Evolutionary conservation across 2,329 filamentous ascomycete species (phyloP).

Genomic region (Stenocarpella maydis): DNA sequence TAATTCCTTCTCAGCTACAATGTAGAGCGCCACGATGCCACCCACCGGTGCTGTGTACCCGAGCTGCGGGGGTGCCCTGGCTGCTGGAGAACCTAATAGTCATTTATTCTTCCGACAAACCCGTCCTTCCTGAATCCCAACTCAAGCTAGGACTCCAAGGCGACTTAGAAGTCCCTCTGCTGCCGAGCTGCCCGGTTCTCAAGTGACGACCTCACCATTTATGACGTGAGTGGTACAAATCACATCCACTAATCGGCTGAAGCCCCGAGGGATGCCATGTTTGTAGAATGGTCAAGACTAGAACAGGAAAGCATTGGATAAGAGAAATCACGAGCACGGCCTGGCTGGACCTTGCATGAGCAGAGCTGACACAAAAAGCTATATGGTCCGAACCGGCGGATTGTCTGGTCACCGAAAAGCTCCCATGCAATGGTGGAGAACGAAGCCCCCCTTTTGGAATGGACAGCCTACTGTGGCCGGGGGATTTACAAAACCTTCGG

Average conservation of each 20-base stretch:
- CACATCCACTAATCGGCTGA: too few relatives aligned
- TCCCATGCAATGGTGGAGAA: slow-evolving; percentile 11
- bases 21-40: not conserved
- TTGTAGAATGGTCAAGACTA: not conserved
- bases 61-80: not conserved
- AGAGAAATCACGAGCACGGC: not conserved
- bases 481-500: slow-evolving; percentile 5
- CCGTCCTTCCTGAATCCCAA: too few relatives aligned
- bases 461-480: slow-evolving; percentile 7
- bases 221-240: too few relatives aligned
- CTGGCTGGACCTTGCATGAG: not conserved
- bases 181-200: too few relatives aligned
- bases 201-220: too few relatives aligned
- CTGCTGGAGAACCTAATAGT: too few relatives aligned
- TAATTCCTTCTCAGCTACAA: not conserved
- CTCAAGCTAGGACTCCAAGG: too few relatives aligned
- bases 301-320: too few relatives aligned
- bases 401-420: not conserved
- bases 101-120: too few relatives aligned
- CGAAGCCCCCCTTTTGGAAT: not conserved
- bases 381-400: slow-evolving; percentile 7
- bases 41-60: too few relatives aligned
- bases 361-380: not conserved
- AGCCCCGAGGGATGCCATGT: too few relatives aligned
- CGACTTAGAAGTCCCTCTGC: too few relatives aligned